Conservation (phyloP, 2,329 filamentous ascomycete genomes). For the Trichoderma sp. region DNA sequence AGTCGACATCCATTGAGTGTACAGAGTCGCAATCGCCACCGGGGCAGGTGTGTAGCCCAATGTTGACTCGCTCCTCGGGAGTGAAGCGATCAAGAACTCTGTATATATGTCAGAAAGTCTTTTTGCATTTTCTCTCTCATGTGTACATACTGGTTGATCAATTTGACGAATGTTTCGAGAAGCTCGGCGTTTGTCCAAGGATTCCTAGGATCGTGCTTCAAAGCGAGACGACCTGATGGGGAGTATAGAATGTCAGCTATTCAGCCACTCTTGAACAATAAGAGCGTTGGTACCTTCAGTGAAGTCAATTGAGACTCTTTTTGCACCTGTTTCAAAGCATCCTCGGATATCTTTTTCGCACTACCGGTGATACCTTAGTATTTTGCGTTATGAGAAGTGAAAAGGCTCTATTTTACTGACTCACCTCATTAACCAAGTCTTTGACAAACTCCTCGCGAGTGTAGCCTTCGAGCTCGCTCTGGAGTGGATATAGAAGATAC, state of each 20-base stretch:
- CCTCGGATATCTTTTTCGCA: slow-evolving; percentile 22
- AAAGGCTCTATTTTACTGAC: not conserved
- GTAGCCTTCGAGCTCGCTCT: slow-evolving; percentile 19
- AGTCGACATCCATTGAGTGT: slow-evolving; percentile 19
- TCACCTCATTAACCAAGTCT: slow-evolving; percentile 17
- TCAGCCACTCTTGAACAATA: not conserved
- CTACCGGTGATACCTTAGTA: not conserved
- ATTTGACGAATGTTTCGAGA: slow-evolving; percentile 14
- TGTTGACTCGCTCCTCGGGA: slow-evolving; percentile 16
- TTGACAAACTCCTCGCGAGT: slow-evolving; percentile 7
- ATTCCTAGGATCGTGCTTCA: slow-evolving; percentile 6
- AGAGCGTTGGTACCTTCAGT: slow-evolving; percentile 12
- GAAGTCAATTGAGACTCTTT: slow-evolving; percentile 21
- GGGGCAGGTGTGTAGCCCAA: slow-evolving; percentile 22
- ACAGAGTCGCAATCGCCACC: slow-evolving; percentile 21
- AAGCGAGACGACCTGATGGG: slow-evolving; percentile 13
- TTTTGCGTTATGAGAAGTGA: not conserved
- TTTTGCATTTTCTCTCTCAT: not conserved
- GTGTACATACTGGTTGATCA: slow-evolving; percentile 14
- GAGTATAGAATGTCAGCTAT: not conserved
- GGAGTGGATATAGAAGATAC: slow-evolving; percentile 17
- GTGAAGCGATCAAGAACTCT: slow-evolving; percentile 17
- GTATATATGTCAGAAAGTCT: not conserved
- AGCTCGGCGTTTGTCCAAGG: slow-evolving; percentile 18
- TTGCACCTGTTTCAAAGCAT: slow-evolving; percentile 19